Evolutionary conservation across 2,329 filamentous ascomycete species (phyloP), one percentile per base, ranked within the genome.

Genomic region (Byssothecium circinans): DNA sequence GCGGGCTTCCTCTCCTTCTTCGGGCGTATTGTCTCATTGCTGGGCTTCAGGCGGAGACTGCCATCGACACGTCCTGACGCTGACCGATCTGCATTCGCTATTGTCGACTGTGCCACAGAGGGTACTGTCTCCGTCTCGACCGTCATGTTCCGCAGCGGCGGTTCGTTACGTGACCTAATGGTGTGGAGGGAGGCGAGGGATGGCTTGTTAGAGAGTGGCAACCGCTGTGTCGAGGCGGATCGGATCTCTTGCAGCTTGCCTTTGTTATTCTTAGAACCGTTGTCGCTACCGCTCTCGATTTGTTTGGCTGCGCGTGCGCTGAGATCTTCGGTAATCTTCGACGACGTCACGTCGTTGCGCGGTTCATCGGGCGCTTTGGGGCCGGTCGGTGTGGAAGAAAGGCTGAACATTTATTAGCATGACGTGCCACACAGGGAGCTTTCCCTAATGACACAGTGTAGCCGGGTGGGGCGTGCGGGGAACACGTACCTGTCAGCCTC

Each of bases 101-200:
- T 85, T 22, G 96, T 78, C 8, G 87, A 84, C 64, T 95, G 91
- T 10, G 91, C 90, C 45, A 96, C 88, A 2, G 91, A 95, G 35
- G 84, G 87, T 30, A 99, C 94, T 0, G 91, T 95, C 72, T 99
- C 94, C 0, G 94, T 96, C 75, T 99, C 94, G 12, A 97, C 92
- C 8, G 90, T 97, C 91, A 99, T 96, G 61, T 89, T 94, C 65
- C 87, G 85, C 47, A 86, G 81, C 29, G 88, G 87, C n/a, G 84
- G 85, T 66, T 95, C 89, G 42, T 53, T 75, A 67, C 91, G 89
- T 27, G 82, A 78, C 65, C 91, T 89, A 46, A 78, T 74, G 45
- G 75, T 73, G 42, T 76, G 76, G 33, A 88, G 80, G 51, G 85
- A 86, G 29, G 87, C 81, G 41, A 85, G 83, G 8, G 89, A 89